Evolutionary conservation across 2,329 filamentous ascomycete genomes (phyloP).

Genomic region (Ascochyta rabiei): DNA sequence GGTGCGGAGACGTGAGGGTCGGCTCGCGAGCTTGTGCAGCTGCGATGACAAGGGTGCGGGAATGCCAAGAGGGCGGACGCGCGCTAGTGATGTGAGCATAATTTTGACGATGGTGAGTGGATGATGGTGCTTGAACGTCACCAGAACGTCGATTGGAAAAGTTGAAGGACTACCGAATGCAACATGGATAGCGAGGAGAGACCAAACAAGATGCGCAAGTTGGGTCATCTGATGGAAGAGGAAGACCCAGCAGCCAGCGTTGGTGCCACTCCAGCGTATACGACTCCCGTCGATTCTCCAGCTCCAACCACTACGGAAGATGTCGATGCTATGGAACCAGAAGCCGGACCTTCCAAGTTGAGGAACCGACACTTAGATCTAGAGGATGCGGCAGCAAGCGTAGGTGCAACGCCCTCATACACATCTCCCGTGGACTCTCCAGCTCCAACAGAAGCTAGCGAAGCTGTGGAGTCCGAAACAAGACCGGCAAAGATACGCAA

Average conservation of each 20-base stretch:
- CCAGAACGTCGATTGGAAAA: constrained; percentile 10
- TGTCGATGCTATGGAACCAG: not conserved
- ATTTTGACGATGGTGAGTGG: constrained; percentile 38
- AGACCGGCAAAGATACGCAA: constrained; percentile 63
- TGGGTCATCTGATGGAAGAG: constrained; percentile 45
- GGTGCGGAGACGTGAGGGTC: constrained; percentile 39
- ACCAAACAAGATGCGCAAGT: constrained; percentile 62
- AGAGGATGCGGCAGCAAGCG: constrained; percentile 13
- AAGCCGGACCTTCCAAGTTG: constrained; percentile 3
- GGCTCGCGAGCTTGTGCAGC: constrained; percentile 23
- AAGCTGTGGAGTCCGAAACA: constrained; percentile 55
- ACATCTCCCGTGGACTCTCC: constrained; percentile 14
- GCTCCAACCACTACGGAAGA: constrained; percentile 4
- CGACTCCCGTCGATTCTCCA: constrained; percentile 16
- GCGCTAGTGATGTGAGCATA: constrained; percentile 35
- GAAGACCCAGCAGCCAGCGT: constrained; percentile 15
- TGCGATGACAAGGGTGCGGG: constrained; percentile 26
- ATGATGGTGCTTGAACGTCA: constrained; percentile 9
- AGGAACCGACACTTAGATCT: constrained; percentile 12
- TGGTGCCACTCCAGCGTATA: constrained; percentile 14
- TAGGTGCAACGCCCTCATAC: constrained; percentile 12
- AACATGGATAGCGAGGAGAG: constrained; percentile 63
- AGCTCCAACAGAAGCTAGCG: constrained; percentile 10
- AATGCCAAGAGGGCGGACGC: constrained; percentile 25
- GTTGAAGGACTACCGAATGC: not conserved